These are phyloP conservation scores for Globomyces pollinis-pini DNA, from an alignment of 192 early-diverging fungal genomes.

Conservation along the genomic window DNA sequence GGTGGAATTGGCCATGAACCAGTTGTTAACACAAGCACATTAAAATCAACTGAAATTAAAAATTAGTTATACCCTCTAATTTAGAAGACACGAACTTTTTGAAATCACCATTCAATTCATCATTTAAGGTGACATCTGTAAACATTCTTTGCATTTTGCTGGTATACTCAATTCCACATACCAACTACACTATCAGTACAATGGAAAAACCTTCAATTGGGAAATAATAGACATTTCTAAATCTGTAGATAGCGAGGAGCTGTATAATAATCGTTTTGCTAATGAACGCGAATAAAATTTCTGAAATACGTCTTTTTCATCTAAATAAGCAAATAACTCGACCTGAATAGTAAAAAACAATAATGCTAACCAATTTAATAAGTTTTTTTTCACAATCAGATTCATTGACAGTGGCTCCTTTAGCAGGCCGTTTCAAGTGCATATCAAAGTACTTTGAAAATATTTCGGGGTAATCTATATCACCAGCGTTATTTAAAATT, in stretches of 20 bases:
- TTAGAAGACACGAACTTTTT: no score
- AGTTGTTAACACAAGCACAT: constrained; percentile 65
- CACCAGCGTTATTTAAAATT: constrained; percentile 53
- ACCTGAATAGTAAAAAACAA: constrained; percentile 44
- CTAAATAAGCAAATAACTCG: constrained; percentile 75
- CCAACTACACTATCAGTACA: no score
- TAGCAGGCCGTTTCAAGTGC: constrained; percentile 57
- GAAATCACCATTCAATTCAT: constrained; percentile 50
- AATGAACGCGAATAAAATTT: constrained; percentile 80
- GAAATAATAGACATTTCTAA: constrained; percentile 75
- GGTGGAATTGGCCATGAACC: constrained; percentile 74
- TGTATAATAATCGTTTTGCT: constrained; percentile 74
- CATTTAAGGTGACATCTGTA: constrained; percentile 72
- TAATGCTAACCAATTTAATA: constrained; percentile 41
- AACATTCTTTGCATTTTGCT: constrained; percentile 81
- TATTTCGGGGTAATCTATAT: constrained; percentile 63
- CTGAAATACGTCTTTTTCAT: constrained; percentile 89
- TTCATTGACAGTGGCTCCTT: constrained; percentile 34
- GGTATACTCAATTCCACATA: constrained; percentile 82
- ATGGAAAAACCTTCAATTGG: constrained; percentile 69
- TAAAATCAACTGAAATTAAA: constrained; percentile 51
- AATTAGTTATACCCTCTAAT: no score
- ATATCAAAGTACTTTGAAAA: constrained; percentile 74
- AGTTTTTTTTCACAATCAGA: constrained; percentile 63
- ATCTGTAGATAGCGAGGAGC: constrained; percentile 65